A percentile compares a stretch with the other conserved stretches of the same genome.
Evolutionary conservation across 306 rosid genomes (phyloP).

Genomic region (Medicago arabica): DNA sequence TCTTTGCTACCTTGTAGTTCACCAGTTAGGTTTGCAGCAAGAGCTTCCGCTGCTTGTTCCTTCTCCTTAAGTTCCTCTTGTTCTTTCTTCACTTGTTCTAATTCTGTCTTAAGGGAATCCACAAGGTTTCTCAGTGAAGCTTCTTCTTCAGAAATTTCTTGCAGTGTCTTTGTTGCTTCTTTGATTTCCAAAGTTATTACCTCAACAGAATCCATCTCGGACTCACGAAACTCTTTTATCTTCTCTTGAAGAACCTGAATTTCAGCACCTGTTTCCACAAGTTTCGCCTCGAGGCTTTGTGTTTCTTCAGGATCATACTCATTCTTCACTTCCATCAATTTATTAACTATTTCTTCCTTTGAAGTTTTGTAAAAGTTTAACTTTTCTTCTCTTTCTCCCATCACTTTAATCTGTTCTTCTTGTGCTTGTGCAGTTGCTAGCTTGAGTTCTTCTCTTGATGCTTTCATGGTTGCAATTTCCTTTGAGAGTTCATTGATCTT

Average conservation of each 20-base stretch:
- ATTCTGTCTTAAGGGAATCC: slow-evolving; percentile 53
- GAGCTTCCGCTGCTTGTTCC: slow-evolving; percentile 50
- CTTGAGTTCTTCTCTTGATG: slow-evolving; percentile 59
- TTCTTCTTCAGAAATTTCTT: slow-evolving; percentile 72
- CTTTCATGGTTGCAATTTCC: slow-evolving; percentile 68
- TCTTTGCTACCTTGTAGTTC: slow-evolving; percentile 38
- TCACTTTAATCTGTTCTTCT: slow-evolving; percentile 51
- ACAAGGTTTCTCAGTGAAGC: slow-evolving; percentile 55
- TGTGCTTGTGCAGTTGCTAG: slow-evolving; percentile 56
- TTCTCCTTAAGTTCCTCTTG: slow-evolving; percentile 48
- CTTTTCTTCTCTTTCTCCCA: slow-evolving; percentile 52
- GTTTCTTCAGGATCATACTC: slow-evolving; percentile 59
- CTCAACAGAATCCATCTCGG: slow-evolving; percentile 68
- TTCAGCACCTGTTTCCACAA: slow-evolving; percentile 60
- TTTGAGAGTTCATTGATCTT: slow-evolving; percentile 61
- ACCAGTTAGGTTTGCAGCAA: slow-evolving; percentile 41
- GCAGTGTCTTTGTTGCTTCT: slow-evolving; percentile 64
- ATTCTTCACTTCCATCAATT: slow-evolving; percentile 49
- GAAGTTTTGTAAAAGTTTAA: slow-evolving; percentile 43
- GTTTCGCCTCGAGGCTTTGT: slow-evolving; percentile 55
- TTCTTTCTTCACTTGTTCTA: slow-evolving; percentile 65
- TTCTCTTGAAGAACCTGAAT: slow-evolving; percentile 64
- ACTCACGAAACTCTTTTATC: slow-evolving; percentile 59
- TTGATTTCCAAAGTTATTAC: slow-evolving; percentile 59
- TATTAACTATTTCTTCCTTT: slow-evolving; percentile 57